Base-by-base conservation (phyloP, 306 rosid genomes). In the Vigna radiata region DNA sequence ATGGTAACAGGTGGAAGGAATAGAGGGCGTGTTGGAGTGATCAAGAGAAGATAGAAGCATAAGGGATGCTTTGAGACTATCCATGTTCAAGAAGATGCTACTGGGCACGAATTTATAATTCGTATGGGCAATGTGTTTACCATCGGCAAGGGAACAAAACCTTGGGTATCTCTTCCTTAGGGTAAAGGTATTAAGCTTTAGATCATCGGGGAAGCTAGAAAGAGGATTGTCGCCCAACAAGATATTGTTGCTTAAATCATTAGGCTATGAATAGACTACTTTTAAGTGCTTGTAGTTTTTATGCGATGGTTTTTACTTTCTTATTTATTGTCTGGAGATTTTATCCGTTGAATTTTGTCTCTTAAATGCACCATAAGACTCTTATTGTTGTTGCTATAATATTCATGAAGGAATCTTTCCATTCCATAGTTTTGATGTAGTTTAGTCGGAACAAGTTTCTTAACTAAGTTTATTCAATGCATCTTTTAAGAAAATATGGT, bases 21-120 rank as follows among this genome's bases (percentile, higher is more conserved):
- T 19, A 70, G 61, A n/a, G 75, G 75, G 2, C 75, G 75, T 49
- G 75, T 70, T 70, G 75, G 75, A 70, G 75, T 70, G 75, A 70
- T 70, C 2, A 70, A 70, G 14, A 49, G 1, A 17, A 70, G 75
- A 7, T 61, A 70, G 61, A 70, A 49, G 75, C 60, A 69, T 0
- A 61, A 61, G 43, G 73, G 73, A 14, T 47, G 41, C 25, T 68
- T 68, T 47, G 73, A 69, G 46, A 69, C 74, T 4, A 69, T 69
- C 46, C 74, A 69, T 15, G 74, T 69, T 69, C 74, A 69, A 39
- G 74, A 70, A 19, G 21, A 19, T 70, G 61, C 61, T 11, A 70
- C 61, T 50, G 75, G 75, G 12, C 75, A 70, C 19, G 75, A 70
- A 31, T 70, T 70, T 70, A 47, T 61, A 29, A 70, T 61, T n/a